A percentile compares a stretch with the other conserved stretches of the same genome.
Evolutionary conservation across 305 asterid species (phyloP).

Genomic region (Fraxinus albicans): DNA sequence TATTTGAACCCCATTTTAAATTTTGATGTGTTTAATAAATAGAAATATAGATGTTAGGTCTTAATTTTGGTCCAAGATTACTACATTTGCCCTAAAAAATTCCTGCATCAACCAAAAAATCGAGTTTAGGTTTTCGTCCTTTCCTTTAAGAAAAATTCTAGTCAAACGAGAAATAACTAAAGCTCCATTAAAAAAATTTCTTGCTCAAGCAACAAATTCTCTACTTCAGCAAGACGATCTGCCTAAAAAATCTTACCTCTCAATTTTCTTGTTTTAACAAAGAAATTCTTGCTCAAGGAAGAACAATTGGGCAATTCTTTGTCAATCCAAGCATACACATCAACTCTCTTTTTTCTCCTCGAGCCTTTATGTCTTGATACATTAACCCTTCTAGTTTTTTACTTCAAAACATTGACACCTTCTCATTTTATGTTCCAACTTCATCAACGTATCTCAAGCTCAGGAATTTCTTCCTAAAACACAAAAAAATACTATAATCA

Average conservation of each 20-base stretch:
- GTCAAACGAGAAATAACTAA: background rate
- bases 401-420: background rate
- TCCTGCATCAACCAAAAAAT: background rate
- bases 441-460: background rate
- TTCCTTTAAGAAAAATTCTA: background rate
- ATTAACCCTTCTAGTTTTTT: too few species aligned
- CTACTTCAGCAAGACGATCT: background rate
- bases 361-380: background rate
- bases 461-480: background rate
- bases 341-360: background rate
- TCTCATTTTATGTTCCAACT: background rate
- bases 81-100: background rate
- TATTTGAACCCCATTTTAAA: background rate
- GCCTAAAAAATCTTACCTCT: background rate
- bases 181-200: background rate
- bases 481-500: background rate
- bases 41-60: background rate
- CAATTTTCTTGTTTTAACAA: too few species aligned
- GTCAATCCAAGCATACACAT: background rate
- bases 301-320: background rate
- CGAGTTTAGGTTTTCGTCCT: background rate
- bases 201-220: background rate
- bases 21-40: background rate
- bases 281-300: background rate
- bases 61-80: too few species aligned